Percentiles rank a stretch among this genome's conserved stretches.
phyloP scores from a whole-genome alignment of 139 green algal genomes.

The Tetradesmus obliquus region DNA sequence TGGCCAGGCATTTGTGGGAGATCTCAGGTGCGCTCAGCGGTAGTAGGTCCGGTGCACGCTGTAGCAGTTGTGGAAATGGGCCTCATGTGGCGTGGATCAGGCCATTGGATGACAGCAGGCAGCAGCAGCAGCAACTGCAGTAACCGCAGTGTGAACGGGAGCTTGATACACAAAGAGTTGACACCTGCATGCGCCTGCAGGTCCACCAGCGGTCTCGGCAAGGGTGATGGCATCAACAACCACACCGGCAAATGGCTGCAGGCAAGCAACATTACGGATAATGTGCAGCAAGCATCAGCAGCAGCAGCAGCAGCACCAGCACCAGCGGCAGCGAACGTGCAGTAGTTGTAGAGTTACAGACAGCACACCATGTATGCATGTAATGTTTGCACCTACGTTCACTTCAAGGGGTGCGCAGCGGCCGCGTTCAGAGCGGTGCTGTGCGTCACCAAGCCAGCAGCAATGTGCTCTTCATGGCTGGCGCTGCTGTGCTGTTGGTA shows the following conservation, averaged over 20 bases:
- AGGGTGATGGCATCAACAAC: conserved; percentile 80
- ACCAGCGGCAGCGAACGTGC: background rate
- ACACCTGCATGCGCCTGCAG: conserved; percentile 20
- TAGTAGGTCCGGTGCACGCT: background rate
- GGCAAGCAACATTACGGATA: conserved; percentile 47
- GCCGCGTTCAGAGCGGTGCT: background rate
- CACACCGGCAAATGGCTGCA: conserved; percentile 94
- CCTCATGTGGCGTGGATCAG: no score
- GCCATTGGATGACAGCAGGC: background rate
- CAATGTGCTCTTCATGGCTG: background rate
- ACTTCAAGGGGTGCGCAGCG: background rate
- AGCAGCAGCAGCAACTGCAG: background rate
- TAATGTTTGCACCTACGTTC: background rate
- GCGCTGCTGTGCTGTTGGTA: background rate
- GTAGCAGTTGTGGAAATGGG: no score
- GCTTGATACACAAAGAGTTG: no score
- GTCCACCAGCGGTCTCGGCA: conserved; percentile 78
- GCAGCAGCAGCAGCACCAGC: background rate
- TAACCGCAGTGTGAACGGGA: background rate
- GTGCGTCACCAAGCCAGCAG: background rate
- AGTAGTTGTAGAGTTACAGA: no score
- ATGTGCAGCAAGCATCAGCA: background rate
- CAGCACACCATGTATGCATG: background rate
- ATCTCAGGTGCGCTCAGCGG: conserved; percentile 52
- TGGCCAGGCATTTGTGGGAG: conserved; percentile 70